These are phyloP conservation scores for Pharus latifolius DNA, from an alignment of 176 grass and related monocot genomes.

Conservation along the genomic window DNA sequence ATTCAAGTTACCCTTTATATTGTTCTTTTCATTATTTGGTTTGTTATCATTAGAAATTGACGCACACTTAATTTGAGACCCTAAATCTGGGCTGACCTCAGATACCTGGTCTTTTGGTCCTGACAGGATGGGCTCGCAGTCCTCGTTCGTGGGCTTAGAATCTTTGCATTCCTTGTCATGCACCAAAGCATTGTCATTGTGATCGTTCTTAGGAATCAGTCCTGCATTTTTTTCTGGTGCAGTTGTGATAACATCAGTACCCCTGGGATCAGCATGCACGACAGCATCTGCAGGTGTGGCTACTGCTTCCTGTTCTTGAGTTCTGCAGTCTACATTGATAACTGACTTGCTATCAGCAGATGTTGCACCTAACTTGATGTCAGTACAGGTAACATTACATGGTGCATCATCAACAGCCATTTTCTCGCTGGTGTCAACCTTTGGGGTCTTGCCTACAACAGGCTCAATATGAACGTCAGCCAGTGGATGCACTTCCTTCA, in stretches of 20 bases:
- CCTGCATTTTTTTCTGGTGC: background rate
- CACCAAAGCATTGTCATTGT: constrained; percentile 2
- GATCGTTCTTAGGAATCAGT: constrained; percentile 7
- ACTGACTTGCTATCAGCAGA: background rate
- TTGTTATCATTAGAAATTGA: constrained; percentile 52
- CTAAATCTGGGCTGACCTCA: constrained; percentile 42
- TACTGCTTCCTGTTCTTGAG: background rate
- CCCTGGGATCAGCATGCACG: background rate
- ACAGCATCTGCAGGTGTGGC: background rate
- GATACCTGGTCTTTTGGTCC: constrained; percentile 50
- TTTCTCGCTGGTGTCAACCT: constrained; percentile 5
- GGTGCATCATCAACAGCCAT: background rate
- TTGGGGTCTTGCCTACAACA: constrained; percentile 4
- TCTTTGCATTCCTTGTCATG: background rate
- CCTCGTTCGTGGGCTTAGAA: background rate
- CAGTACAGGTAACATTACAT: background rate
- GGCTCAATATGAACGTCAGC: background rate
- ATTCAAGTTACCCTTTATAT: constrained; percentile 57
- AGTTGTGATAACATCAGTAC: background rate
- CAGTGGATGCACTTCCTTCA: constrained; percentile 13
- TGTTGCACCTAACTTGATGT: constrained; percentile 10
- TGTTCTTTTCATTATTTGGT: constrained; percentile 48
- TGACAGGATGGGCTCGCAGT: background rate
- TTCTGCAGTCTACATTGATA: background rate
- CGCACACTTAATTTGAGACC: constrained; percentile 52